These are phyloP conservation scores for Schizosaccharomyces osmophilus DNA, from an alignment of 805 yeast genomes.

Conservation along the genomic window DNA sequence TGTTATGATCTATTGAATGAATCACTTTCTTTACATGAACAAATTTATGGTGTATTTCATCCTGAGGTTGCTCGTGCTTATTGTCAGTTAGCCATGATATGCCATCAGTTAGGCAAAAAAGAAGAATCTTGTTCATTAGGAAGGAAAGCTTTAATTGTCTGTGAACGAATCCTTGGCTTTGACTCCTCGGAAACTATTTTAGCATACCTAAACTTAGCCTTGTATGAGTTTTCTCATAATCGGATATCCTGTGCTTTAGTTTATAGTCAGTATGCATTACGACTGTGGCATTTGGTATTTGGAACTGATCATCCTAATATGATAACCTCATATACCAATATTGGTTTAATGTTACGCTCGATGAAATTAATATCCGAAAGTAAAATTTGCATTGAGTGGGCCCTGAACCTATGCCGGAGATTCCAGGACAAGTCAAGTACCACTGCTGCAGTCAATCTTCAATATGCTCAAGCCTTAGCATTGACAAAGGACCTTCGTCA, in stretches of 20 bases:
- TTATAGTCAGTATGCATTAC: slow-evolving; percentile 33
- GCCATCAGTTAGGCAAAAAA: slow-evolving; percentile 31
- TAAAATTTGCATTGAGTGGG: slow-evolving; percentile 26
- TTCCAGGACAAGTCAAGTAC: slow-evolving; percentile 37
- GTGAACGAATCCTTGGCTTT: slow-evolving; percentile 59
- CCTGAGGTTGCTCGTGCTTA: slow-evolving; percentile 53
- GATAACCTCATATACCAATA: slow-evolving; percentile 35
- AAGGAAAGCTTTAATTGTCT: slow-evolving; percentile 43
- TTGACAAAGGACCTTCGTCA: slow-evolving; percentile 26
- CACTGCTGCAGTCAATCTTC: slow-evolving; percentile 42
- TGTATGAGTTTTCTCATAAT: slow-evolving; percentile 37
- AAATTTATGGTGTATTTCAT: slow-evolving; percentile 60
- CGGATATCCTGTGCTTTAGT: slow-evolving; percentile 37
- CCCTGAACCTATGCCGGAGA: slow-evolving; percentile 26
- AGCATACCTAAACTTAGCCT: slow-evolving; percentile 49
- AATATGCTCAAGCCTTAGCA: slow-evolving; percentile 38
- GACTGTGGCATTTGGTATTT: slow-evolving; percentile 31
- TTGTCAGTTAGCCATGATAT: slow-evolving; percentile 38
- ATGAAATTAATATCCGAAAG: slow-evolving; percentile 24
- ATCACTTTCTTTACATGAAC: slow-evolving; percentile 50
- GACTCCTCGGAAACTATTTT: slow-evolving; percentile 59
- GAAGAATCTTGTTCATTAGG: slow-evolving; percentile 38
- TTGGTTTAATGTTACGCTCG: slow-evolving; percentile 32
- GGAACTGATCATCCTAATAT: slow-evolving; percentile 48
- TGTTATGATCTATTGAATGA: slow-evolving; percentile 47